phyloP scores from a whole-genome alignment of 208 protist species.

The Leptomonas seymouri region DNA sequence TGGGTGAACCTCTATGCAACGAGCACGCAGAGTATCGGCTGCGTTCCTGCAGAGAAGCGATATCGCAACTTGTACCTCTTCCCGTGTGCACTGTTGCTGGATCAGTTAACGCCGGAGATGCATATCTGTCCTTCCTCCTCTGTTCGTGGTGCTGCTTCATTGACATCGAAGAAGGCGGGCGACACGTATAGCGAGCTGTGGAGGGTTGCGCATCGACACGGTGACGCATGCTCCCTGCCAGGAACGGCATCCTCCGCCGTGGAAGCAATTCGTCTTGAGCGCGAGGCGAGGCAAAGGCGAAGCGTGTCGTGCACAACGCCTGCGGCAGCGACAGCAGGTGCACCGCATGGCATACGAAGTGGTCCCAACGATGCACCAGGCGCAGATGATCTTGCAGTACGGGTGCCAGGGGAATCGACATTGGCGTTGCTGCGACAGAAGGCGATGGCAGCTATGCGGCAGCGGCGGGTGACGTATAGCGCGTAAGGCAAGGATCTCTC shows the following conservation, averaged over 20 bases:
- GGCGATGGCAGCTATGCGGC: conserved; percentile 19
- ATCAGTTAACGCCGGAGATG: conserved; percentile 8
- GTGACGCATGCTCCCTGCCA: not conserved
- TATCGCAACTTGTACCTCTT: conserved; percentile 25
- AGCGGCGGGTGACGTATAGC: conserved; percentile 8
- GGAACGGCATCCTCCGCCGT: conserved; percentile 2
- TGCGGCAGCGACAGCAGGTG: not conserved
- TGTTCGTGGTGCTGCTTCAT: not conserved
- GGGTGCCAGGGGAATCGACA: not conserved
- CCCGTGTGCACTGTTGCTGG: conserved; percentile 17
- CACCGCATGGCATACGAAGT: too few species aligned
- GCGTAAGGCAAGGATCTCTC: not conserved
- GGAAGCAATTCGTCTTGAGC: conserved; percentile 24
- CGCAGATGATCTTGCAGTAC: not conserved
- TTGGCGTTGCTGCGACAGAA: conserved; percentile 23
- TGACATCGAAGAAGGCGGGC: not conserved
- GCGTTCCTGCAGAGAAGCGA: conserved; percentile 6
- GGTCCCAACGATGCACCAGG: not conserved
- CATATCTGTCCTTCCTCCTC: not conserved
- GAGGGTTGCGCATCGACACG: not conserved
- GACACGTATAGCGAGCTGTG: conserved; percentile 9
- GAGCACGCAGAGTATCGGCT: conserved; percentile 24
- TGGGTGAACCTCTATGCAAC: conserved; percentile 24
- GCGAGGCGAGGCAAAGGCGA: not conserved
- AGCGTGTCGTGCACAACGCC: not conserved